Base-by-base conservation (phyloP, 2,329 filamentous ascomycete genomes). In the Diaporthe ampelina region DNA sequence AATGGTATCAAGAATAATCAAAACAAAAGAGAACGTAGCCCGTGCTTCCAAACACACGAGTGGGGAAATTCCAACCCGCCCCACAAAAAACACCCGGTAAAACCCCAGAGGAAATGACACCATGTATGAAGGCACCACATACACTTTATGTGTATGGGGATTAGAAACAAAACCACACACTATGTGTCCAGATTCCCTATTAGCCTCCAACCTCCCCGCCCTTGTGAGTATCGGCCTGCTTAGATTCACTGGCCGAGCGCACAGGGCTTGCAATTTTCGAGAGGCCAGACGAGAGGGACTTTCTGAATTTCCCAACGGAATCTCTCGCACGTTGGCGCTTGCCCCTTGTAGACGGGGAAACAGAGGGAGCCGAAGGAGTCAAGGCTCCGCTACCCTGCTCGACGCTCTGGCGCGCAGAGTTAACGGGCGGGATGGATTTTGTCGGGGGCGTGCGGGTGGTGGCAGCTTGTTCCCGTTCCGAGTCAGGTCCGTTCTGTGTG, bases 261-360 rank as follows among this genome's bases (percentile, higher is more conserved):
- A 61, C 73, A 32, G 58, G 69, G 58, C 58, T 59, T 17, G 50
- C 52, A 29, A 57, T 59, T 19, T 74, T 74, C 21, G 73, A 74
- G 5, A 72, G n/a, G 7, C 73, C 58, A 17, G 58, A 67, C 24
- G 68, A 72, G 15, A 74, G 32, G 15, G 73, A 74, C 10, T 52
- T 35, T 24, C 50, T 58, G 29, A 74, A 63, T 21, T 74, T 74
- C 37, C 68, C 58, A 3, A 74, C 48, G 5, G 73, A 72, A 17
- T 74, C 73, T 13, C 32, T 74, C 21, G 43, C 73, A 24, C 69
- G 59, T 19, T 72, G 48, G 8, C 73, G 73, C 57, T 74, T 74
- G 15, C 73, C 68, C n/a, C 68, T 50, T 52, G 37, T 52, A 15
- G 68, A 59, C 3, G 68, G 43, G 9, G 73, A 71, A 13, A 48